Percentiles rank a stretch among this genome's conserved stretches.
phyloP scores from a whole-genome alignment of 257 asterid genomes.

The Ligustrum vulgare region DNA sequence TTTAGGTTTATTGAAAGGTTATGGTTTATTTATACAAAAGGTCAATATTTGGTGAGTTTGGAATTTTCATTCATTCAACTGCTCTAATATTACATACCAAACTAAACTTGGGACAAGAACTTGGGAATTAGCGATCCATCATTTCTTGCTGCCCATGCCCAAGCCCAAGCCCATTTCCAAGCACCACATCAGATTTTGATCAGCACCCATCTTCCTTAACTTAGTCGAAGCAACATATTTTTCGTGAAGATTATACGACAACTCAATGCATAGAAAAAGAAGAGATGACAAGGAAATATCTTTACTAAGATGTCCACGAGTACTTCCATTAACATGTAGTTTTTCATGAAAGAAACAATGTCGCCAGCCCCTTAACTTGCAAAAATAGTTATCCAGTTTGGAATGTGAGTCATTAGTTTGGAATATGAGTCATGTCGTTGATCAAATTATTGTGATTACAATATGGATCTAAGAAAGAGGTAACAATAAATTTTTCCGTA shows the following conservation, averaged over 20 bases:
- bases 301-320: neutral
- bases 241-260: neutral
- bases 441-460: neutral
- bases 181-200: neutral
- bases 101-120: neutral
- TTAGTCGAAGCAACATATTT: neutral
- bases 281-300: neutral
- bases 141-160: neutral
- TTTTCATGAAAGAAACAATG: neutral
- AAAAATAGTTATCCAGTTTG: neutral
- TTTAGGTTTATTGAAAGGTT: neutral
- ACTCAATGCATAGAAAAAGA: neutral
- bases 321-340: neutral
- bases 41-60: neutral
- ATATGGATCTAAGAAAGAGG: too few species aligned
- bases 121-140: neutral
- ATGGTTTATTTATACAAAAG: neutral
- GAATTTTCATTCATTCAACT: neutral
- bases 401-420: too few species aligned
- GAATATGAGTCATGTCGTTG: neutral
- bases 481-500: neutral
- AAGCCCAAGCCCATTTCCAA: neutral
- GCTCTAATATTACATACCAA: neutral
- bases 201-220: neutral
- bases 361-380: neutral